These are phyloP conservation scores for Nevesoporus exiguus DNA, from an alignment of 768 basidiomycete species.

Conservation along the genomic window DNA sequence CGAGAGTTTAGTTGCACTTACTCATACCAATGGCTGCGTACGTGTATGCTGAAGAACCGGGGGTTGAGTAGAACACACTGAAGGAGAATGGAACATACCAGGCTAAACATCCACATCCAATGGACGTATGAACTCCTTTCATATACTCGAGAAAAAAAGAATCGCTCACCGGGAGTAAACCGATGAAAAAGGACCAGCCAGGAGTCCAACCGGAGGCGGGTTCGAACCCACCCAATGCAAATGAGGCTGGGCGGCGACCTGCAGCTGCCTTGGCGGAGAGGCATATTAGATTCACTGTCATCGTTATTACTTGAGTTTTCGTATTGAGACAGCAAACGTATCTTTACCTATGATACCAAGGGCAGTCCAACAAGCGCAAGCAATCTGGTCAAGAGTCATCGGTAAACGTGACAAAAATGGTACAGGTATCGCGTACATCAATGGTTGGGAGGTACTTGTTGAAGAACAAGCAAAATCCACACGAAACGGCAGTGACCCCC, in stretches of 20 bases:
- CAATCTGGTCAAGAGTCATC: constrained; percentile 35
- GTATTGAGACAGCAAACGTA: neutral
- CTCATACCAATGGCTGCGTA: constrained; percentile 64
- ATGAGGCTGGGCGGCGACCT: constrained; percentile 52
- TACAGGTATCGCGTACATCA: constrained; percentile 37
- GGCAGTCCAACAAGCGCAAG: constrained; percentile 62
- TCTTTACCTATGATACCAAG: constrained; percentile 48
- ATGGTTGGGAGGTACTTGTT: constrained; percentile 48
- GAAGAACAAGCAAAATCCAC: constrained; percentile 52
- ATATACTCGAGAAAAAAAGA: neutral
- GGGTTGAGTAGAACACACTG: neutral
- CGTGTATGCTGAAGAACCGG: constrained; percentile 44
- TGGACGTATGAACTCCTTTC: neutral
- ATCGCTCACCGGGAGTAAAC: constrained; percentile 49
- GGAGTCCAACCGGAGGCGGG: constrained; percentile 65
- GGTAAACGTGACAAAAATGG: neutral
- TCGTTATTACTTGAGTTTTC: constrained; percentile 16
- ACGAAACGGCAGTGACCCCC: constrained; percentile 46
- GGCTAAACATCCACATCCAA: constrained; percentile 18
- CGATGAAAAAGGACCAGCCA: constrained; percentile 69
- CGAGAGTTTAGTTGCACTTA: constrained; percentile 20
- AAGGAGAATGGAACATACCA: constrained; percentile 15
- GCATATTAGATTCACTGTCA: constrained; percentile 52
- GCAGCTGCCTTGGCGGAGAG: constrained; percentile 55
- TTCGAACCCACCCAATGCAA: constrained; percentile 57